A percentile compares a stretch with the other conserved stretches of the same genome.
Evolutionary conservation across 257 asterid species (phyloP).

Genomic region (Ligustrum vulgare): DNA sequence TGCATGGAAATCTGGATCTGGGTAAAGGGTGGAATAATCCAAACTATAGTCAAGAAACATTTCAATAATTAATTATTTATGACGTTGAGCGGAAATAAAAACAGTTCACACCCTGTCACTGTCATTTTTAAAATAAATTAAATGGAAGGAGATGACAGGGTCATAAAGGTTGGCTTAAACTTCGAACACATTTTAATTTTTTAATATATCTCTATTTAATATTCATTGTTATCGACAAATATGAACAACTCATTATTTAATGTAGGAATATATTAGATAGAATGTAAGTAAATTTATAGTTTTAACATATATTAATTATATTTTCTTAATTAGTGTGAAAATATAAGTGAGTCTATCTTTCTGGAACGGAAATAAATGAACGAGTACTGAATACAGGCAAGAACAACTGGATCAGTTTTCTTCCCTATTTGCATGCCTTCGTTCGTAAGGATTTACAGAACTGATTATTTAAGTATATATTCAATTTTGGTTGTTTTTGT

Average conservation of each 20-base stretch:
- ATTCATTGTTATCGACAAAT: too few relatives aligned
- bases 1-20: neutral
- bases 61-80: neutral
- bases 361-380: too few relatives aligned
- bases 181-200: neutral
- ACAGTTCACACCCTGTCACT: neutral
- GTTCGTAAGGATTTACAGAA: neutral
- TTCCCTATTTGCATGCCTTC: neutral
- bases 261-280: too few relatives aligned
- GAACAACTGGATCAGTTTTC: neutral
- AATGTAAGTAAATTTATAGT: too few relatives aligned
- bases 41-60: neutral
- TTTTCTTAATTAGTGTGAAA: too few relatives aligned
- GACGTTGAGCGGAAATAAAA: neutral
- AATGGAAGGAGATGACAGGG: neutral
- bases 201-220: too few relatives aligned
- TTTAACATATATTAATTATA: too few relatives aligned
- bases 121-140: neutral
- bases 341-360: too few relatives aligned
- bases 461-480: neutral
- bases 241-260: too few relatives aligned
- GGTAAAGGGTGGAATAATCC: neutral
- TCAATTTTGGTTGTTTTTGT: neutral
- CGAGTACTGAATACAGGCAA: neutral
- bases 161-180: neutral